Conservation (phyloP, 148 eudicot genomes). For the Heliosperma pusillum region DNA sequence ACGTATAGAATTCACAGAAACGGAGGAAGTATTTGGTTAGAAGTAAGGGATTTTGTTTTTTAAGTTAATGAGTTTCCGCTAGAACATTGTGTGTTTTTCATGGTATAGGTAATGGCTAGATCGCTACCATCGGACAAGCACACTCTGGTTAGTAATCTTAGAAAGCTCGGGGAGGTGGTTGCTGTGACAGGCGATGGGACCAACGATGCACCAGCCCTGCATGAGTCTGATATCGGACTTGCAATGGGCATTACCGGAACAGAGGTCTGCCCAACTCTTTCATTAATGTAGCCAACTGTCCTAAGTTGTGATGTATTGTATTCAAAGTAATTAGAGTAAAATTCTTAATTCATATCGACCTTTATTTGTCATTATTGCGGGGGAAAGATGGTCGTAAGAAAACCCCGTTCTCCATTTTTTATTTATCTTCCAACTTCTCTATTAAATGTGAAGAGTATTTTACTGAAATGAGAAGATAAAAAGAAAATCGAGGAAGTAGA, state of each 20-base stretch:
- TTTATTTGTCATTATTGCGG: neutral
- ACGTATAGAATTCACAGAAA: no score
- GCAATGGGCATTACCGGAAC: conserved; percentile 56
- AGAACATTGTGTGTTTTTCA: neutral
- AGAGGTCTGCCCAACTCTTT: conserved; percentile 28
- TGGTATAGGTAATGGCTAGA: conserved; percentile 45
- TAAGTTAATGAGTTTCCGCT: neutral
- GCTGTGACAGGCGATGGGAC: conserved; percentile 53
- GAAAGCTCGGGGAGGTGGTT: conserved; percentile 38
- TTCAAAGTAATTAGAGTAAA: neutral
- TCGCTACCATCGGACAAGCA: conserved; percentile 47
- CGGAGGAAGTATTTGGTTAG: no score
- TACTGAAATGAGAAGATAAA: no score
- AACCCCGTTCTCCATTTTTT: neutral
- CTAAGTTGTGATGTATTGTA: no score
- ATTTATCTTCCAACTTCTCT: no score
- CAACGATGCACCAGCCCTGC: conserved; percentile 53
- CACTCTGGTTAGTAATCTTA: conserved; percentile 30
- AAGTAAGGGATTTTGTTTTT: no score
- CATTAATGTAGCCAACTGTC: neutral
- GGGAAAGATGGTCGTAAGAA: no score
- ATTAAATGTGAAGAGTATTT: no score
- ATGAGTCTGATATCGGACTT: conserved; percentile 44
- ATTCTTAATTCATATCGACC: neutral
- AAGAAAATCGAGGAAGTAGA: neutral